Base-by-base conservation (phyloP, 148 eudicot genomes). In the Amaranthus palmeri region DNA sequence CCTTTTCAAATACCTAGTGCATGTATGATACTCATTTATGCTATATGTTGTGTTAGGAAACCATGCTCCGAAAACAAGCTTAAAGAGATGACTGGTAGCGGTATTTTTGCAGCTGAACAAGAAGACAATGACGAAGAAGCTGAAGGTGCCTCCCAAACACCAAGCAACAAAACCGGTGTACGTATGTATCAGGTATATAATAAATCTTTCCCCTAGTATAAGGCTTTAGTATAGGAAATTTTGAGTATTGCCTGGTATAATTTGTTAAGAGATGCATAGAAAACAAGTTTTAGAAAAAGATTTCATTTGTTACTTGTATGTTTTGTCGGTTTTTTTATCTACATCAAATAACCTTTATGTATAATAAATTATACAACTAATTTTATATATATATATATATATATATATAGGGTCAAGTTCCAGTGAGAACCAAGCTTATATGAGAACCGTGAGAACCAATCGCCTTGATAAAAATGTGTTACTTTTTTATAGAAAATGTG, bases 1-100 rank as follows among this genome's bases (percentile, higher is more conserved):
- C 36, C 36, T 25, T 25, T 25, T 25, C 36, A 18, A 58, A 58
- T 25, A 42, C 13, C 4, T 10, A 14, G 10, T 17, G 3, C 10
- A 6, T 63, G 10, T 74, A 50, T 67, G 49, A 18, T 36, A 70
- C 68, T 47, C 63, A 36, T 47, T 57, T 69, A 4, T 61, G 40
- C 52, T n/a, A 17, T 70, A 50, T 45, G 47, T 68, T 48, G 49
- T 76, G 72, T n/a, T 84, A 92, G 98, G 86, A 90, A 90, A 83
- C 98, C 96, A n/a, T 83, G 87, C 80, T 92, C 98, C 44, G 96
- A 73, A 15, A 72, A 88, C 76, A 92, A 92, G 84, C 36, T 83
- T 70, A 90, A 88, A 80, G 98, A 92, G 81, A 92, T 90, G 74
- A 90, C 93, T 14, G 98, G 98, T 41, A 92, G 96, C 71, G 87